Conservation (phyloP, 129 eudicot genomes). For the Flaveria brownii region DNA sequence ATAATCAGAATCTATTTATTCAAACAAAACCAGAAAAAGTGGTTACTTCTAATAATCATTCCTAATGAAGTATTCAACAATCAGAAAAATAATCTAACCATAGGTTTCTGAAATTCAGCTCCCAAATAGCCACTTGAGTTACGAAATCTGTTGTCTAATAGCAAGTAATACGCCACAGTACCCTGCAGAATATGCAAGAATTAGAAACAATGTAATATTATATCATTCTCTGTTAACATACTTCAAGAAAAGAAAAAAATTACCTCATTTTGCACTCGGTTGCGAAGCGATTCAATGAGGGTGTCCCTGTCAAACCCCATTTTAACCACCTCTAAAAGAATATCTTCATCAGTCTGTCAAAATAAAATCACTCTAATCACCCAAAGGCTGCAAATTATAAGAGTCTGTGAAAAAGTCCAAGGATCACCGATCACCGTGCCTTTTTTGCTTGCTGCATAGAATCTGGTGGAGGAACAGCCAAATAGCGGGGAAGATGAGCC, state of each 20-base stretch:
- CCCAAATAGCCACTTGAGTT: conserved; percentile 91
- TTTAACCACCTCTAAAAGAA: conserved; percentile 84
- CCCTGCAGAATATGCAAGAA: conserved; percentile 50
- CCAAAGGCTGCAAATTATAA: conserved; percentile 10
- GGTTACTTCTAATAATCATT: background rate
- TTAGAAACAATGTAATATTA: background rate
- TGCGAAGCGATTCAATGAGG: conserved; percentile 81
- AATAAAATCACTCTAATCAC: conserved; percentile 4
- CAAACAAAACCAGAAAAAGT: background rate
- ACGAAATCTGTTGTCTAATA: conserved; percentile 86
- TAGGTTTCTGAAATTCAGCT: conserved; percentile 87
- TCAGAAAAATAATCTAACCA: conserved; percentile 49
- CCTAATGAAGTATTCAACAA: background rate
- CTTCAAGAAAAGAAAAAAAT: background rate
- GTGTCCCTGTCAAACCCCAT: conserved; percentile 91
- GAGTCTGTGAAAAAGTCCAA: background rate
- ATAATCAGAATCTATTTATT: background rate
- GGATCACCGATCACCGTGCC: conserved; percentile 37
- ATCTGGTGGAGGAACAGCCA: conserved; percentile 98
- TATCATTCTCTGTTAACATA: background rate
- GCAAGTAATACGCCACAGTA: conserved; percentile 95
- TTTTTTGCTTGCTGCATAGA: conserved; percentile 92
- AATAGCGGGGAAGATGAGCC: conserved; percentile 92
- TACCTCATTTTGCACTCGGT: conserved; percentile 93
- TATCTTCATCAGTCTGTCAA: conserved; percentile 88